Conservation (phyloP, 495 filamentous ascomycete species). For the Neurospora sp. region DNA sequence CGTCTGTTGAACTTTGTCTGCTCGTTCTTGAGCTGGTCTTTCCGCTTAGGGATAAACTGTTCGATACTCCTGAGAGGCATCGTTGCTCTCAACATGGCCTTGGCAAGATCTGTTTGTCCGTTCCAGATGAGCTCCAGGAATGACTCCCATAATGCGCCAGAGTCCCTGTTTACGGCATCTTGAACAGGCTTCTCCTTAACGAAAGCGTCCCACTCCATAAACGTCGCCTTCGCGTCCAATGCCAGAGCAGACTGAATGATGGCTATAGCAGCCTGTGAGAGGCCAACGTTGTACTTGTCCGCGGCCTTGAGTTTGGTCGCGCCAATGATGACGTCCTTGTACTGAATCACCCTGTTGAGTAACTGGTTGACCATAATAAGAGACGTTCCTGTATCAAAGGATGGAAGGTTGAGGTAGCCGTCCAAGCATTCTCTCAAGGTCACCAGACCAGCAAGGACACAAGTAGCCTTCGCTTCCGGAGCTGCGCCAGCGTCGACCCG, state of each 20-base stretch:
- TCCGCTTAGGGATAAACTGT: slow-evolving; percentile 46
- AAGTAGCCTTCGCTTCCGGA: slow-evolving; percentile 29
- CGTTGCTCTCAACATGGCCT: slow-evolving; percentile 59
- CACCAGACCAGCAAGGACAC: slow-evolving; percentile 35
- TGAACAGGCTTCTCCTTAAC: slow-evolving; percentile 49
- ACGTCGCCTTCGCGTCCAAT: slow-evolving; percentile 65
- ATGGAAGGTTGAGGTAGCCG: slow-evolving; percentile 30
- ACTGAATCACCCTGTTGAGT: slow-evolving; percentile 37
- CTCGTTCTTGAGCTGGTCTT: slow-evolving; percentile 38
- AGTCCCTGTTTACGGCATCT: slow-evolving; percentile 54
- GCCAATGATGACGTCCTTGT: slow-evolving; percentile 34
- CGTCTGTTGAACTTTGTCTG: slow-evolving; percentile 59
- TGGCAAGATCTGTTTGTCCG: slow-evolving; percentile 55
- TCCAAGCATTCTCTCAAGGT: slow-evolving; percentile 35
- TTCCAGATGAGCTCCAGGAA: slow-evolving; percentile 57
- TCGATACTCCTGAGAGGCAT: slow-evolving; percentile 61
- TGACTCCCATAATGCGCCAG: slow-evolving; percentile 62
- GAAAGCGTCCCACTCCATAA: slow-evolving; percentile 60
- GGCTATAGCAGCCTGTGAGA: slow-evolving; percentile 40
- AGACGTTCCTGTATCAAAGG: slow-evolving; percentile 35
- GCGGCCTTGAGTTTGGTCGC: slow-evolving; percentile 27
- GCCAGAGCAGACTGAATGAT: slow-evolving; percentile 62
- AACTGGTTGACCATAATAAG: slow-evolving; percentile 42
- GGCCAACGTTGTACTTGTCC: slow-evolving; percentile 28
- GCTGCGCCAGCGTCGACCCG: slow-evolving; percentile 37